These are phyloP conservation scores for Aspergillus ochraceus DNA, from an alignment of 2,329 filamentous ascomycete species.

Conservation along the genomic window DNA sequence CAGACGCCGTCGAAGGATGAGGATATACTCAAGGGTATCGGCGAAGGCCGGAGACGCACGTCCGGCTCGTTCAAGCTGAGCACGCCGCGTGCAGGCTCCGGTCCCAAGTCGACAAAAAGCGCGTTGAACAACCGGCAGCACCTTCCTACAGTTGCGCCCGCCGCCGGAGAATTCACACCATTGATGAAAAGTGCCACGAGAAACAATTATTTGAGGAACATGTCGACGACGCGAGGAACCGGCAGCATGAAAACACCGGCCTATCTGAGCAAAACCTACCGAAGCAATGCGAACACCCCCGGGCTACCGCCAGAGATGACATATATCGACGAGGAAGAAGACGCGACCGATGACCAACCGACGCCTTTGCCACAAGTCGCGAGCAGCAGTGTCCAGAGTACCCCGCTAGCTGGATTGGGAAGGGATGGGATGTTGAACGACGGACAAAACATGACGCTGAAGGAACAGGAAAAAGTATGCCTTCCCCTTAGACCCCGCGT, in stretches of 20 bases:
- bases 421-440: slow-evolving; percentile 70
- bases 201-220: slow-evolving; percentile 59
- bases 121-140: slow-evolving; percentile 71
- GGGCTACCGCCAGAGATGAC: slow-evolving; percentile 75
- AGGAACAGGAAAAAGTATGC: slow-evolving; percentile 87
- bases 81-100: slow-evolving; percentile 73
- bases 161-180: slow-evolving; percentile 83
- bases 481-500: neutral
- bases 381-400: slow-evolving; percentile 78
- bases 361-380: slow-evolving; percentile 76
- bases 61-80: slow-evolving; percentile 59
- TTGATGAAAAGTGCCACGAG: slow-evolving; percentile 78
- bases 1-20: slow-evolving; percentile 74
- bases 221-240: slow-evolving; percentile 60
- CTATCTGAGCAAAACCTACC: slow-evolving; percentile 60
- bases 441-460: slow-evolving; percentile 79
- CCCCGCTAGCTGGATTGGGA: slow-evolving; percentile 71
- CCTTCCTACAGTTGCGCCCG: slow-evolving; percentile 58
- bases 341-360: slow-evolving; percentile 64
- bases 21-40: slow-evolving; percentile 74
- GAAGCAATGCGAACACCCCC: slow-evolving; percentile 70
- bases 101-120: slow-evolving; percentile 35
- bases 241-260: slow-evolving; percentile 68
- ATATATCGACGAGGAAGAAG: slow-evolving; percentile 60
- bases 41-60: slow-evolving; percentile 59